phyloP scores from a whole-genome alignment of 1,284 basidiomycete species.

The Vanrija humicola region DNA sequence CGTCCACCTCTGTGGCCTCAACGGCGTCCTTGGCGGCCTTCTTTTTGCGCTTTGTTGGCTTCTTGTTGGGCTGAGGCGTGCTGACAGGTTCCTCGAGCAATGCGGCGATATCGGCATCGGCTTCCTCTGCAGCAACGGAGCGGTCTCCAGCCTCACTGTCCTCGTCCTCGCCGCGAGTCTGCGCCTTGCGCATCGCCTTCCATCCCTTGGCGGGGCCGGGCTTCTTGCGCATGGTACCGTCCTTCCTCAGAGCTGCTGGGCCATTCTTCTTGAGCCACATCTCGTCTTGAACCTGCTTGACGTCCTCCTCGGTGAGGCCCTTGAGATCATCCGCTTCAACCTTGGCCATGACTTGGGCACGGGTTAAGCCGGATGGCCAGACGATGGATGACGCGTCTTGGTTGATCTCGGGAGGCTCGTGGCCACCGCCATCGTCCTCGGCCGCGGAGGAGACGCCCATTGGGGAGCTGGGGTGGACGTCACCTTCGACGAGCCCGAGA shows the following conservation, averaged over 20 bases:
- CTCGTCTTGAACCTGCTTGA: constrained; percentile 45
- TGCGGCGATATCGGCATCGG: constrained; percentile 43
- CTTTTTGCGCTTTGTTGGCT: constrained; percentile 11
- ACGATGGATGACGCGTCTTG: constrained; percentile 30
- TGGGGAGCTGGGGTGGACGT: constrained; percentile 12
- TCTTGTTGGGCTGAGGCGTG: background rate
- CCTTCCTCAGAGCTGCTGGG: constrained; percentile 36
- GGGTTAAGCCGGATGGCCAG: constrained; percentile 34
- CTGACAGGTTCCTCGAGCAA: constrained; percentile 21
- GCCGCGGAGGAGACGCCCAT: constrained; percentile 9
- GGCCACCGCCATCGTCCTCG: constrained; percentile 14
- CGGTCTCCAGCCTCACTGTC: constrained; percentile 25
- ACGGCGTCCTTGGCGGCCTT: constrained; percentile 13
- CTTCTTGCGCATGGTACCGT: constrained; percentile 46
- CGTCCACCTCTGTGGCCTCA: constrained; percentile 12
- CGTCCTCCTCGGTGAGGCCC: constrained; percentile 39
- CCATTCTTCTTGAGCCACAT: constrained; percentile 41
- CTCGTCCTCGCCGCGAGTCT: constrained; percentile 15
- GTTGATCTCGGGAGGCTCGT: constrained; percentile 6
- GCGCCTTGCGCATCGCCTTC: constrained; percentile 27
- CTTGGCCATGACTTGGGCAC: constrained; percentile 34
- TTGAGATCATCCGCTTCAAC: constrained; percentile 29
- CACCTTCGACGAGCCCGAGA: constrained; percentile 40
- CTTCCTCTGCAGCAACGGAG: constrained; percentile 23
- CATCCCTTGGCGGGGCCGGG: constrained; percentile 49